A percentile compares a stretch with the other conserved stretches of the same genome.
Conservation (phyloP, 176 grass and related monocot genomes). For the Leersia perrieri region DNA sequence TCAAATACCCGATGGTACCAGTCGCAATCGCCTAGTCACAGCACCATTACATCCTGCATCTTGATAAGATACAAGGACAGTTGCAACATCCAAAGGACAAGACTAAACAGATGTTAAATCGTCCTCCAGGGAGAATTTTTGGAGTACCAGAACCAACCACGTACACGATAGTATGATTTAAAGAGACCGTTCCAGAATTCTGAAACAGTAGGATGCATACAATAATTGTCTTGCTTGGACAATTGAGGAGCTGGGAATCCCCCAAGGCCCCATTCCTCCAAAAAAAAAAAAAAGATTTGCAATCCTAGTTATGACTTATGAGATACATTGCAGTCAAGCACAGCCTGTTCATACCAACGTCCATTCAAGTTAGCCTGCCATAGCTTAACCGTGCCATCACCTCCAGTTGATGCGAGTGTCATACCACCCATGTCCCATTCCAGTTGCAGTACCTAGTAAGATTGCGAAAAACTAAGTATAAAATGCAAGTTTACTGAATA, state of each 20-base stretch:
- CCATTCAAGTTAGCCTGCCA: slow-evolving; percentile 92
- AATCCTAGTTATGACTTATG: slow-evolving; percentile 46
- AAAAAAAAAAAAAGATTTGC: background rate
- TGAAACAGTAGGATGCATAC: background rate
- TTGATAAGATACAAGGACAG: background rate
- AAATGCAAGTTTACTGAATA: background rate
- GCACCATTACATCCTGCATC: background rate
- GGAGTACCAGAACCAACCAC: slow-evolving; percentile 10
- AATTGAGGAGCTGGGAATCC: background rate
- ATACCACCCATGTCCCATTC: slow-evolving; percentile 93
- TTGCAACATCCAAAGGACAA: background rate
- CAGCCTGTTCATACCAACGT: slow-evolving; percentile 80
- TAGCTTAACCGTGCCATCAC: slow-evolving; percentile 74
- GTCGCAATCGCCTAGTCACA: background rate
- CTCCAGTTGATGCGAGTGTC: slow-evolving; percentile 87
- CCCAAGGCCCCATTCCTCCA: background rate
- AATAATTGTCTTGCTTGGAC: background rate
- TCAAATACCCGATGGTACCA: background rate
- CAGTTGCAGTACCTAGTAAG: slow-evolving; percentile 74
- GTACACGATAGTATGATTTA: background rate
- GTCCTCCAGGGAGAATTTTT: background rate
- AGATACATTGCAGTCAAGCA: slow-evolving; percentile 61
- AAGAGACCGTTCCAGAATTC: background rate
- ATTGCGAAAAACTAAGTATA: slow-evolving; percentile 10
- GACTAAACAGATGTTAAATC: background rate